Conservation (phyloP, 2,329 filamentous ascomycete species). For the Aspergillus amoenus region DNA sequence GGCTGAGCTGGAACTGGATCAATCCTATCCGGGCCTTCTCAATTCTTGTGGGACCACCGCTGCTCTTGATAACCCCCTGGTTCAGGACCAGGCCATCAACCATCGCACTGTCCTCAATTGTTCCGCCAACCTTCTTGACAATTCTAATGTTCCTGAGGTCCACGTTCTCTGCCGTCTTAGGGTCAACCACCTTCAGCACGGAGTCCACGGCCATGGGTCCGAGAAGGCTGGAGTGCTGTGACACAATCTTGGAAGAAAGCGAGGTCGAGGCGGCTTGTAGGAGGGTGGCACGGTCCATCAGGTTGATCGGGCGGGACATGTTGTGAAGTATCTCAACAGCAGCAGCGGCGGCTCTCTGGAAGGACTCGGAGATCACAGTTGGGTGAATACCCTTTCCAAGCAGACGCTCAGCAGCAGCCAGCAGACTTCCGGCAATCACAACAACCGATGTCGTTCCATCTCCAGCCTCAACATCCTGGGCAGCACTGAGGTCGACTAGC, state of each 20-base stretch:
- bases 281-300: constrained; percentile 83
- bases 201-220: constrained; percentile 98
- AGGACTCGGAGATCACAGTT: constrained; percentile 94
- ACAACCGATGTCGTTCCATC: constrained; percentile 98
- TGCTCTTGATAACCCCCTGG: constrained; percentile 90
- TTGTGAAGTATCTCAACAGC: constrained; percentile 87
- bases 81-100: constrained; percentile 91
- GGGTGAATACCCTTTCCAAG: constrained; percentile 92
- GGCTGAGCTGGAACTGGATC: constrained; percentile 98
- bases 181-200: constrained; percentile 91
- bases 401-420: constrained; percentile 89
- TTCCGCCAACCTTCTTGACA: constrained; percentile 95
- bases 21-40: constrained; percentile 97
- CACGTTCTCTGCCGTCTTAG: constrained; percentile 93
- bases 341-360: constrained; percentile 88
- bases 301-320: constrained; percentile 91
- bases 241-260: constrained; percentile 97
- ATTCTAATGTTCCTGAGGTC: constrained; percentile 96
- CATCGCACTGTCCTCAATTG: constrained; percentile 97
- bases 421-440: constrained; percentile 91
- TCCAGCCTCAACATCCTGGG: constrained; percentile 96
- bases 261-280: constrained; percentile 97
- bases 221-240: constrained; percentile 90
- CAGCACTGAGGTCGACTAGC: constrained; percentile 94
- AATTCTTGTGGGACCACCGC: constrained; percentile 84